Evolutionary conservation across 2,329 filamentous ascomycete species (phyloP).

Genomic region (Peltaster fructicola): DNA sequence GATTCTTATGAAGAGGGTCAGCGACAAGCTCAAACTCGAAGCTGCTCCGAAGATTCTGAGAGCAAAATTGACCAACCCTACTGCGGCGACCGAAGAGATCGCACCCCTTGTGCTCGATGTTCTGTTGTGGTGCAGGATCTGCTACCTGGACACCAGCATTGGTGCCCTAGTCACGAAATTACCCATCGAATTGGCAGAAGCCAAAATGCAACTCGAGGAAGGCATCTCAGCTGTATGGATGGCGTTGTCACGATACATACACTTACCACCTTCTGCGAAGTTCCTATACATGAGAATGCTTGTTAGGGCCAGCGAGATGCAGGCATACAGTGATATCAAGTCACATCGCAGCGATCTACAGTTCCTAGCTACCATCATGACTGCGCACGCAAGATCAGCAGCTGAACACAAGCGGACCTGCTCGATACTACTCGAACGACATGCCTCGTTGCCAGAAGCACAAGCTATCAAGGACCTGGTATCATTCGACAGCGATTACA

Average conservation of each 20-base stretch:
- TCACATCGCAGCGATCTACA: conserved; percentile 4
- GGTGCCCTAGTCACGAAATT: no score
- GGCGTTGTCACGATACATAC: background rate
- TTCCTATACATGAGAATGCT: no score
- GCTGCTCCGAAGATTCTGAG: conserved; percentile 1
- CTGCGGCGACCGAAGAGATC: conserved; percentile 1
- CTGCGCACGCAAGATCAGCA: conserved; percentile 1
- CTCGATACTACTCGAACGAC: no score
- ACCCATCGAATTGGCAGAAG: conserved; percentile 1
- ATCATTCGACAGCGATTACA: no score
- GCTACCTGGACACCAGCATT: no score
- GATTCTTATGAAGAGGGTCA: conserved; percentile 3
- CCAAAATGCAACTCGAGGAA: conserved; percentile 1
- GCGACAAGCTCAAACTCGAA: conserved; percentile 3
- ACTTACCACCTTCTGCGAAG: conserved; percentile 1
- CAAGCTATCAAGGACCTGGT: no score
- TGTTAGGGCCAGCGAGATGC: background rate
- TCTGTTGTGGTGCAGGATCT: no score
- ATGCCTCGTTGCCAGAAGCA: no score
- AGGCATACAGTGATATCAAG: conserved; percentile 2
- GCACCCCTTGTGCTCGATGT: no score
- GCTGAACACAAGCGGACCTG: conserved; percentile 1
- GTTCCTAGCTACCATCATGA: conserved; percentile 7
- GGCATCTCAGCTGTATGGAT: no score
- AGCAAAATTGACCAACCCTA: conserved; percentile 1